Evolutionary conservation across 306 rosid species (phyloP), one percentile per base, ranked within the genome.

Genomic region (Urtica urens): DNA sequence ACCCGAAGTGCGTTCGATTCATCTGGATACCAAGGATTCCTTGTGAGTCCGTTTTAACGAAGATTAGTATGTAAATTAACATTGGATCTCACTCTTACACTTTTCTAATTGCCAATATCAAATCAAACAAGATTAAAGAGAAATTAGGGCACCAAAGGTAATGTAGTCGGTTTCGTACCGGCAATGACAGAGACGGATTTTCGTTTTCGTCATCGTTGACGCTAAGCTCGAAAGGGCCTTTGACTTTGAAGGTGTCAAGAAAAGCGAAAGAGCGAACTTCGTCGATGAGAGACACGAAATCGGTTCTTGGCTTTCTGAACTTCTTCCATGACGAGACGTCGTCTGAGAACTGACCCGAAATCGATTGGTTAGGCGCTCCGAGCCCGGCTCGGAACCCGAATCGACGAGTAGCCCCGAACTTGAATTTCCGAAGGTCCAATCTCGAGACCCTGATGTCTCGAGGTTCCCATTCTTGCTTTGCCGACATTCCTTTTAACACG

Each of bases 141-240:
- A 3, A 23, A 46, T 6, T 15, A 43, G 51, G 20, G 34, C 33
- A 58, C 18, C 22, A 15, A 20, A 3, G 72, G 6, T 21, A 0
- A 14, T 11, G 24, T 1, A 6, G 4, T 11, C 6, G 7, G 15
- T 2, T 9, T 27, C 37, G 17, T 81, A 90, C 94, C 35, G 94
- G 87, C 56, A 90, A 71, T 6, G 66, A 53, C 0, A 90, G 74
- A 6, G 87, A 70, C 7, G 80, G 65, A 6, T 30, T 20, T 20
- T 76, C 81, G 49, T 10, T 24, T 2, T 43, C 67, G 61, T 51
- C 72, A 2, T 40, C 67, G 61, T 51, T 71, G 44, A 81, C 72
- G 22, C 58, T 48, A 24, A 90, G 63, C 38, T 80, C 82, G 63
- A 90, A 77, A 4, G 99, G 94, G 25, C 99, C 99, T 37, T 66